Evolutionary conservation across 2,329 filamentous ascomycete species (phyloP).

Genomic region (Claviceps africana): DNA sequence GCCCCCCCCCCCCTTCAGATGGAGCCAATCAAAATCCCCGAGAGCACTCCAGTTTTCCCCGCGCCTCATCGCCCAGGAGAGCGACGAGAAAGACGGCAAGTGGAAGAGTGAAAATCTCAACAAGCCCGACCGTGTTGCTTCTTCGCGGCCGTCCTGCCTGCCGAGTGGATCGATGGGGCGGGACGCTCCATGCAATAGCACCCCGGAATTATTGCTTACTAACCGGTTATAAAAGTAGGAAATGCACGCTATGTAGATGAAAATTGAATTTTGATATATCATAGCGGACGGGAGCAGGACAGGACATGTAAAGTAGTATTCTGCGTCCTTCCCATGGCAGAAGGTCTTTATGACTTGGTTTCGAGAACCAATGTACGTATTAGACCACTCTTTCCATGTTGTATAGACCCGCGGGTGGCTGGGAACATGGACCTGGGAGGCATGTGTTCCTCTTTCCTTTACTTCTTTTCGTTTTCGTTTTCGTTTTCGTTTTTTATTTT

Average conservation of each 20-base stretch:
- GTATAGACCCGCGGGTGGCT: neutral
- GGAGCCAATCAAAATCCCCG: neutral
- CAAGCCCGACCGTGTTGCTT: neutral
- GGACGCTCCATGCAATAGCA: conserved; percentile 1
- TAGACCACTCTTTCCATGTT: too few species aligned
- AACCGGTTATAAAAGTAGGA: neutral
- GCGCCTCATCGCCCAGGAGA: neutral
- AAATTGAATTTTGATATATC: neutral
- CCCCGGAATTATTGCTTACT: neutral
- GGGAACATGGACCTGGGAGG: neutral
- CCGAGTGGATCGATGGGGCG: conserved; percentile 1
- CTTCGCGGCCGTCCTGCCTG: neutral
- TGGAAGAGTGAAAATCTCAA: neutral
- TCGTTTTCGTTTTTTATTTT: too few species aligned
- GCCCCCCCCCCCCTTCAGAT: too few species aligned
- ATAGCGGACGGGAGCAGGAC: neutral
- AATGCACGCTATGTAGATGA: neutral
- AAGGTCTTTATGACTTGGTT: too few species aligned
- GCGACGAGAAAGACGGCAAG: neutral
- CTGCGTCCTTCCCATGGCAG: too few species aligned
- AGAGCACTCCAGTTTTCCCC: neutral
- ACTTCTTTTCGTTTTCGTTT: too few species aligned
- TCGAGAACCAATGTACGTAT: too few species aligned
- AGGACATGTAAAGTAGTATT: too few species aligned
- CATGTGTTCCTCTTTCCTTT: too few species aligned